Percentiles rank a stretch among this genome's conserved stretches.
These are phyloP conservation scores for Aspergillus aculeatus DNA, from an alignment of 2,329 filamentous ascomycete species.

Conservation along the genomic window DNA sequence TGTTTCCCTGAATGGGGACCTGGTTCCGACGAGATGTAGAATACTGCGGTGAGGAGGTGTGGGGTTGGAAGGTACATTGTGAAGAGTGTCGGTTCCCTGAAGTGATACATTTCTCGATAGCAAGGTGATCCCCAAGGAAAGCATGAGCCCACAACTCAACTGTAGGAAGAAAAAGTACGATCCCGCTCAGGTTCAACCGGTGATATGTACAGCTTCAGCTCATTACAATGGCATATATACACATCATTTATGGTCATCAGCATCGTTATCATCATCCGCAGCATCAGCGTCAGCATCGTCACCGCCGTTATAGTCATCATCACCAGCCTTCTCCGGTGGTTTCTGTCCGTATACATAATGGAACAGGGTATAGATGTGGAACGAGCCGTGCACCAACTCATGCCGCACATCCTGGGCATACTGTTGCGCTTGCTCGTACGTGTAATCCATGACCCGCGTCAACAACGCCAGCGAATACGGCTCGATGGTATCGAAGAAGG, in stretches of 20 bases:
- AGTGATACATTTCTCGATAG: too few relatives aligned
- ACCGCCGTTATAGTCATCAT: constrained; percentile 6
- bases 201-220: too few relatives aligned
- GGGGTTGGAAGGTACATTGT: too few relatives aligned
- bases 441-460: constrained; percentile 37
- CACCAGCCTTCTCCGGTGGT: constrained; percentile 19
- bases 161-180: too few relatives aligned
- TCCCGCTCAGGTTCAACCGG: too few relatives aligned
- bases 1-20: neutral
- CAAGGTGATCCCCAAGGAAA: too few relatives aligned
- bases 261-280: neutral
- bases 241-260: constrained; percentile 1
- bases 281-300: neutral
- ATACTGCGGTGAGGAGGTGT: too few relatives aligned
- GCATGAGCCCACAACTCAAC: too few relatives aligned
- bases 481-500: constrained; percentile 34
- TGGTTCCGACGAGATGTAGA: too few relatives aligned
- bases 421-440: constrained; percentile 31
- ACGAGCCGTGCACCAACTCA: constrained; percentile 24
- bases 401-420: constrained; percentile 30
- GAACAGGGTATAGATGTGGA: constrained; percentile 31
- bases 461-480: constrained; percentile 42
- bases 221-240: too few relatives aligned
- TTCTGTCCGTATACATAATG: constrained; percentile 35
- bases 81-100: too few relatives aligned